Evolutionary conservation across 1,284 basidiomycete species (phyloP), one percentile per base, ranked within the genome.

Genomic region (Pseudomicrostroma phylloplanum): DNA sequence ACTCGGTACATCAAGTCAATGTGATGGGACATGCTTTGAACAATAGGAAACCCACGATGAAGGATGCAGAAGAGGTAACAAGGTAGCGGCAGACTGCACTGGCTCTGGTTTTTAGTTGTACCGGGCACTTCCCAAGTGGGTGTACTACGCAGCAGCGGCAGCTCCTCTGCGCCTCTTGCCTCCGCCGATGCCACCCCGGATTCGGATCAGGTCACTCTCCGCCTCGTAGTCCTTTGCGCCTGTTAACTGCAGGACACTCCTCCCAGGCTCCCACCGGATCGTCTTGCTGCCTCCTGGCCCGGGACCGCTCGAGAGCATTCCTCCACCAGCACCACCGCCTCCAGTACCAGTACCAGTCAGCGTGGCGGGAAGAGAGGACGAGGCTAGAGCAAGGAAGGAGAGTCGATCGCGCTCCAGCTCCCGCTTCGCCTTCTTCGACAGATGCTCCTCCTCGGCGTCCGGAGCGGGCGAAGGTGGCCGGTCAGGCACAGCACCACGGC

Each of bases 141-240:
- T 9, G 9, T 4, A 4, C 30, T 36, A 36, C 30, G 51, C 51
- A 54, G 17, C 51, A 15, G 51, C 51, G 7, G 51, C 51, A 25
- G 51, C 51, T 2, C 51, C 51, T 25, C 51, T 54, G 13, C 51
- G n/a, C 21, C 51, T 54, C 43, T 57, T 57, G 41, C 61, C 43
- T 19, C 59, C 36, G 57, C 78, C 68, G 66, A 80, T 80, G 53
- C 65, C 63, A 53, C 72, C 75, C 21, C 74, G 69, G 42, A 78
- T 76, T 49, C 74, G 70, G 64, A 78, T 76, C 59, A 78, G 66
- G 62, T 78, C 77, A 54, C 70, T 69, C 65, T 78, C 77, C 23
- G 77, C 66, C 65, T 78, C 77, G 61, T 73, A 71, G 67, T 78
- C 77, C 61, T 72, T 72, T 42, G 77, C 77, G 17, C 67, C 59